Evolutionary conservation across 2,329 filamentous ascomycete species (phyloP).

Genomic region (Colletotrichum truncatum): DNA sequence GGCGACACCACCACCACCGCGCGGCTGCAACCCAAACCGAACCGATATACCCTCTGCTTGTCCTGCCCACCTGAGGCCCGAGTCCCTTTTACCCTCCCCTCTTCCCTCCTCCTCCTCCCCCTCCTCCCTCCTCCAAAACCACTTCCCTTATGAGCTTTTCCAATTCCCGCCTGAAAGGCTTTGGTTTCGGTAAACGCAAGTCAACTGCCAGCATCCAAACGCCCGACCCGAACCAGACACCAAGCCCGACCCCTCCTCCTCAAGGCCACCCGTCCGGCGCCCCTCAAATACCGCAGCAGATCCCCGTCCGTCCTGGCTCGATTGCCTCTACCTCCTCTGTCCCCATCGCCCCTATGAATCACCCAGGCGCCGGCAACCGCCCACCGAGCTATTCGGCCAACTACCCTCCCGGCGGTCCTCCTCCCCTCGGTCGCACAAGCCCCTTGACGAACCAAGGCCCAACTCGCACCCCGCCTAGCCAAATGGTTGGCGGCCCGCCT

Average conservation of each 20-base stretch:
- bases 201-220: constrained; percentile 69
- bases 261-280: constrained; percentile 33
- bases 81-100: constrained; percentile 26
- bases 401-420: constrained; percentile 56
- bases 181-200: constrained; percentile 85
- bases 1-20: constrained; percentile 1
- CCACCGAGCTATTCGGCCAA: constrained; percentile 72
- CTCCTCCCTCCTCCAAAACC: constrained; percentile 21
- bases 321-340: constrained; percentile 55
- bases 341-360: constrained; percentile 68
- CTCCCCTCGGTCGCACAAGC: constrained; percentile 63
- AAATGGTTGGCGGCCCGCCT: constrained; percentile 71
- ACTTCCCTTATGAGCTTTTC: constrained; percentile 75
- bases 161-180: constrained; percentile 81
- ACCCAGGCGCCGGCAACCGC: constrained; percentile 66
- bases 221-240: constrained; percentile 45
- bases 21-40: constrained; percentile 26
- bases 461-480: constrained; percentile 64
- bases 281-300: constrained; percentile 62
- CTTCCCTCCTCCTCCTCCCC: constrained; percentile 22
- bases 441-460: constrained; percentile 57
- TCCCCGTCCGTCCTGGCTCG: constrained; percentile 47
- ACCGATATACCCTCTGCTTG: constrained; percentile 26
- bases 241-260: constrained; percentile 49
- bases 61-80: constrained; percentile 28